A percentile compares a stretch with the other conserved stretches of the same genome.
These are phyloP conservation scores for Eleusine coracana DNA, from an alignment of 176 grass and related monocot genomes.

Conservation along the genomic window DNA sequence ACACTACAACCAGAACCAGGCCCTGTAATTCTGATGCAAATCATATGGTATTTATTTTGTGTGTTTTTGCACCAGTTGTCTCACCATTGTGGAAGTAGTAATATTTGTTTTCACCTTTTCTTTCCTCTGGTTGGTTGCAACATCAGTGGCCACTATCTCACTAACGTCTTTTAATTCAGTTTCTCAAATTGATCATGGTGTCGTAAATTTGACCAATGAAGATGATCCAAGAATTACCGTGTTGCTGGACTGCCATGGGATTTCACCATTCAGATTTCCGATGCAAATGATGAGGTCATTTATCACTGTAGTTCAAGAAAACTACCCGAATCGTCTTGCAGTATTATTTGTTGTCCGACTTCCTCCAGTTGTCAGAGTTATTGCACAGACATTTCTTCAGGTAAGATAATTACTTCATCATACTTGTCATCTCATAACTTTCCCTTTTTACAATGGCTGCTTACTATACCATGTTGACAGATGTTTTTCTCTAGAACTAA, in stretches of 20 bases:
- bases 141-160: constrained; percentile 10
- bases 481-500: not conserved
- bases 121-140: constrained; percentile 35
- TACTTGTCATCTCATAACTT: constrained; percentile 12
- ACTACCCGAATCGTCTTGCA: constrained; percentile 88
- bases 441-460: not conserved
- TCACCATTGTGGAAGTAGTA: constrained; percentile 14
- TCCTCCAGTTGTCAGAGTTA: constrained; percentile 92
- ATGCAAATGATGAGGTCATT: constrained; percentile 97
- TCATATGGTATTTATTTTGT: not conserved
- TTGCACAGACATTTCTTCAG: constrained; percentile 93
- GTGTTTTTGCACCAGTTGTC: constrained; percentile 14
- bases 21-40: not conserved
- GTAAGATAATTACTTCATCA: constrained; percentile 47
- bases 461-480: not conserved
- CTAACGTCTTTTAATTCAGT: constrained; percentile 55
- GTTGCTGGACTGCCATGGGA: constrained; percentile 87
- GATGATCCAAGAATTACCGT: constrained; percentile 84
- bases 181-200: constrained; percentile 92
- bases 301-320: constrained; percentile 80
- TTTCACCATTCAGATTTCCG: constrained; percentile 93
- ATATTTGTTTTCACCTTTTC: not conserved
- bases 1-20: not conserved
- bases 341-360: constrained; percentile 82
- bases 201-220: constrained; percentile 70